These are phyloP conservation scores for Penicillium sp. DNA, from an alignment of 2,329 filamentous ascomycete genomes.

Conservation along the genomic window DNA sequence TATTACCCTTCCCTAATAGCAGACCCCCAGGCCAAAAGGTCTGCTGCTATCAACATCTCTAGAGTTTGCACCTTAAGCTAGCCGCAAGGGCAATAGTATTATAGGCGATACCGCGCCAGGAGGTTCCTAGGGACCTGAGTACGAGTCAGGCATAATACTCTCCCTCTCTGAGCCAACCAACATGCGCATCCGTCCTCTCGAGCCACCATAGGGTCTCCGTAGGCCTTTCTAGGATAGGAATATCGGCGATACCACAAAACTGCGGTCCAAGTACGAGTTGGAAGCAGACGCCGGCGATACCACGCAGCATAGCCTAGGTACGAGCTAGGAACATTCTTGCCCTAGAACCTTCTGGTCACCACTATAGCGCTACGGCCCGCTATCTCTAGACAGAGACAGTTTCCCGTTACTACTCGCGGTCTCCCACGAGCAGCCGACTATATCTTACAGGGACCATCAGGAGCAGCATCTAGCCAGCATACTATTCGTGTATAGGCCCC, in stretches of 20 bases:
- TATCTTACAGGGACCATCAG: too few relatives aligned
- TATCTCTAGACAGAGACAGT: not conserved
- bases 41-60: not conserved
- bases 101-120: not conserved
- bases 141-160: not conserved
- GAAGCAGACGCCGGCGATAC: not conserved
- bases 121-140: not conserved
- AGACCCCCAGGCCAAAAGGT: not conserved
- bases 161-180: not conserved
- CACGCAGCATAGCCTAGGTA: not conserved
- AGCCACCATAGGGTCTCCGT: not conserved
- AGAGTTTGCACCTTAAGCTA: not conserved
- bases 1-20: not conserved
- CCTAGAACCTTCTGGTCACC: not conserved
- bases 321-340: not conserved
- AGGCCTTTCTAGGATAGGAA: not conserved
- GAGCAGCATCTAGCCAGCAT: too few relatives aligned
- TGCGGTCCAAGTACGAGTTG: not conserved
- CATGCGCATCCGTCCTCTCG: not conserved
- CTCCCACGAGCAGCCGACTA: too few relatives aligned
- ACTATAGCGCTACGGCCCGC: not conserved
- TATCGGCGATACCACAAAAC: not conserved
- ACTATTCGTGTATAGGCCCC: too few relatives aligned
- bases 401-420: not conserved
- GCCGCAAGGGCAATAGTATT: not conserved